These are phyloP conservation scores for Telfairia occidentalis DNA, from an alignment of 331 rosid genomes.

Conservation along the genomic window DNA sequence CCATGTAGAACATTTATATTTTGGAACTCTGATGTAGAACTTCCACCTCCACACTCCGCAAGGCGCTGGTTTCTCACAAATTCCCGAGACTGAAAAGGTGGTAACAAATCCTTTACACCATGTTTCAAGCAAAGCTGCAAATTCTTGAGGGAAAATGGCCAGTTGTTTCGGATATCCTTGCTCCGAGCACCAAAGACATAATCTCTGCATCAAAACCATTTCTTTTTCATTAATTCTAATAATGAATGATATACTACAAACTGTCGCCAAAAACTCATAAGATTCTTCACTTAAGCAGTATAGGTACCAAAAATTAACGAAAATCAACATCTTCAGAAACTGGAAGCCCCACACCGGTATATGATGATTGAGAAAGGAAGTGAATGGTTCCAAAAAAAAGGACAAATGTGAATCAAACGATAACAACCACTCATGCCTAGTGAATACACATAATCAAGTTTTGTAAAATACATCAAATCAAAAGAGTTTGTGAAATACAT, in stretches of 20 bases:
- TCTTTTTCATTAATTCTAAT: background rate
- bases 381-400: background rate
- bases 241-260: background rate
- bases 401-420: conserved; percentile 12
- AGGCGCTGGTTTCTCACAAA: conserved; percentile 24
- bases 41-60: conserved; percentile 20
- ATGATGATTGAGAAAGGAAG: background rate
- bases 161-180: conserved; percentile 36
- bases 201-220: conserved; percentile 30
- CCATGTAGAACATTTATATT: conserved; percentile 11
- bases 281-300: background rate
- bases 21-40: conserved; percentile 12
- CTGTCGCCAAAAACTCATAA: background rate
- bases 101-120: conserved; percentile 43
- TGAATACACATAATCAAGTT: background rate
- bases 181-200: conserved; percentile 40
- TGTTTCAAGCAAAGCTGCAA: conserved; percentile 44
- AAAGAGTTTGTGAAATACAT: background rate
- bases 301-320: background rate
- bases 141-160: conserved; percentile 45
- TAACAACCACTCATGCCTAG: background rate
- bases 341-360: background rate
- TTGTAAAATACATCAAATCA: background rate
- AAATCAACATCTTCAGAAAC: background rate
- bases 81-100: conserved; percentile 39